A percentile compares a stretch with the other conserved stretches of the same genome.
phyloP scores from a whole-genome alignment of 2,329 filamentous ascomycete species.

The Podosphaera aphanis region DNA sequence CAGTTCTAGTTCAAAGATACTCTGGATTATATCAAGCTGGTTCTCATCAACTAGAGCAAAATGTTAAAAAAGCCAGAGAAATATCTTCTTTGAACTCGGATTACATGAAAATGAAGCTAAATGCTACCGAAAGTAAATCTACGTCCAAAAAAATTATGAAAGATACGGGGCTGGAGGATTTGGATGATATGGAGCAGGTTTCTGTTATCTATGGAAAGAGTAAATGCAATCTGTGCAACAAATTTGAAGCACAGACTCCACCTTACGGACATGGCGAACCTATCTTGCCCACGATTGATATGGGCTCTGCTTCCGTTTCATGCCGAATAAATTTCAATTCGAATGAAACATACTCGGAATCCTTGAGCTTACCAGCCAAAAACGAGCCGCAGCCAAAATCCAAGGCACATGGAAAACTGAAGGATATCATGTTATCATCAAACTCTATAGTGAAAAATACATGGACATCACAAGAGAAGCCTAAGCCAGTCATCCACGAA shows the following conservation, averaged over 20 bases:
- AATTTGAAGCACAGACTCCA: conserved; percentile 40
- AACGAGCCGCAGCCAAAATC: conserved; percentile 12
- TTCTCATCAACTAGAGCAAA: conserved; percentile 12
- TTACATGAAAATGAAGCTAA: conserved; percentile 15
- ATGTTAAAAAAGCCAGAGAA: conserved; percentile 12
- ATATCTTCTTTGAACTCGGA: conserved; percentile 5
- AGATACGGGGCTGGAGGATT: conserved; percentile 26
- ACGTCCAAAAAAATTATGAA: conserved; percentile 41
- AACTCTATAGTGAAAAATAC: conserved; percentile 39
- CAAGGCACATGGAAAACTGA: conserved; percentile 33
- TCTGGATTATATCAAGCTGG: conserved; percentile 23
- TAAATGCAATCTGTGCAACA: conserved; percentile 40
- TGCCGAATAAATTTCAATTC: conserved; percentile 33
- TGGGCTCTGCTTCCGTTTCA: conserved; percentile 18
- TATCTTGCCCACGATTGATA: conserved; percentile 18
- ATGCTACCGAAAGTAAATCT: conserved; percentile 39
- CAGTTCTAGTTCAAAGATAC: conserved; percentile 42
- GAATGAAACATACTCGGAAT: conserved; percentile 27
- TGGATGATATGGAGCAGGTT: conserved; percentile 36
- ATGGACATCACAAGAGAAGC: conserved; percentile 29
- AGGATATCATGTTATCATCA: conserved; percentile 44
- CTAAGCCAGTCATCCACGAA: conserved; percentile 30
- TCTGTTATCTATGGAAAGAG: conserved; percentile 44
- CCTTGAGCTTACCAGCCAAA: conserved; percentile 8
- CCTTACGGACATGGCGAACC: conserved; percentile 34